Conservation (phyloP, 2,329 filamentous ascomycete genomes). For the Gnomoniopsis sp. region DNA sequence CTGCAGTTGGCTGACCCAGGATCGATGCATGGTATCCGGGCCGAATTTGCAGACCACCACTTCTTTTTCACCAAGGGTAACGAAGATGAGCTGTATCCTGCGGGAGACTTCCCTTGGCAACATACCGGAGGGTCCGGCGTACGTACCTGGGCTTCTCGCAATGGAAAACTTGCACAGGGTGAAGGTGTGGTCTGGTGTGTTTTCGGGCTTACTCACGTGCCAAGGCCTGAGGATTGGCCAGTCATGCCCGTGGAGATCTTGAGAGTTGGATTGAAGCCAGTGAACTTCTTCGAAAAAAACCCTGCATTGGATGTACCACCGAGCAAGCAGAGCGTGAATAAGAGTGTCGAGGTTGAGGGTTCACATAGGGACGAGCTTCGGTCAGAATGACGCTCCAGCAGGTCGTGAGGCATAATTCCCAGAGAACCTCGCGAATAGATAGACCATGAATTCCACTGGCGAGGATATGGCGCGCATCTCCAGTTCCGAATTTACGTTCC, state of each 20-base stretch:
- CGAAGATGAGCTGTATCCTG: conserved; percentile 35
- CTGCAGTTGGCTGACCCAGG: conserved; percentile 48
- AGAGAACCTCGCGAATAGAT: no score
- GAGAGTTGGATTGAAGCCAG: conserved; percentile 45
- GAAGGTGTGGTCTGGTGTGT: conserved; percentile 52
- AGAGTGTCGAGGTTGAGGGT: conserved; percentile 28
- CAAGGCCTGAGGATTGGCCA: conserved; percentile 63
- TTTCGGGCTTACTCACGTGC: conserved; percentile 57
- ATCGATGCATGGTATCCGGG: conserved; percentile 30
- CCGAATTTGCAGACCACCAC: conserved; percentile 33
- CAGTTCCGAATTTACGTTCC: no score
- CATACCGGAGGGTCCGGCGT: conserved; percentile 39
- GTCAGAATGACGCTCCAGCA: neutral
- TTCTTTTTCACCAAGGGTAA: conserved; percentile 34
- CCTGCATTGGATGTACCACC: conserved; percentile 48
- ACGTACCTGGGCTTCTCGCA: conserved; percentile 30
- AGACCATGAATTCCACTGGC: no score
- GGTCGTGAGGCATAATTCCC: no score
- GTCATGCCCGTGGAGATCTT: conserved; percentile 63
- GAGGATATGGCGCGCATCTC: no score
- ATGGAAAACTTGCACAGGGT: conserved; percentile 38
- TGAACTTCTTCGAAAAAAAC: conserved; percentile 51
- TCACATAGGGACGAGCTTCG: neutral
- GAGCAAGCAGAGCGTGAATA: conserved; percentile 40
- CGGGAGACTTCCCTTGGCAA: conserved; percentile 35